Evolutionary conservation across 2,329 filamentous ascomycete genomes (phyloP).

Genomic region (Calonectria fujianensis): DNA sequence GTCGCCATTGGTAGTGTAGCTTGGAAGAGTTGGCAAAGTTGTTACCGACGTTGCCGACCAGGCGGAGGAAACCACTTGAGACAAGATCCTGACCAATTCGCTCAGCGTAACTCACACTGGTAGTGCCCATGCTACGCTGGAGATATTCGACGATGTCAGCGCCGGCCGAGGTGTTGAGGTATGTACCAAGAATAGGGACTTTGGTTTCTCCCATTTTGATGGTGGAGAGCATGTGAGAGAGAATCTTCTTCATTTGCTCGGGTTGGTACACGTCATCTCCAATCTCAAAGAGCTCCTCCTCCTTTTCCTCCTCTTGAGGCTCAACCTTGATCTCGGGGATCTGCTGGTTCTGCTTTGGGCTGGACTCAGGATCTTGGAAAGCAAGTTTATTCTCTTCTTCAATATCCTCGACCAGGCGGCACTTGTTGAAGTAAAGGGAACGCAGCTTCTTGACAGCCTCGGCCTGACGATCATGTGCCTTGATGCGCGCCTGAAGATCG

Average conservation of each 20-base stretch:
- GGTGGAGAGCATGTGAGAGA: constrained; percentile 88
- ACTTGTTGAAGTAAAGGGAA: constrained; percentile 99
- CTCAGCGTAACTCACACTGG: constrained; percentile 92
- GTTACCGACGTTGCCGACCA: constrained; percentile 95
- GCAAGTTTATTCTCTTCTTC: constrained; percentile 99
- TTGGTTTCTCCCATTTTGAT: constrained; percentile 94
- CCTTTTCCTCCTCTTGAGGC: constrained; percentile 79
- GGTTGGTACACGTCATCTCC: constrained; percentile 90
- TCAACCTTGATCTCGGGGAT: constrained; percentile 94
- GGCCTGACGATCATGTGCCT: constrained; percentile 93
- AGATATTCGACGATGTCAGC: constrained; percentile 97
- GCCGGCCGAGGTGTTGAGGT: constrained; percentile 93
- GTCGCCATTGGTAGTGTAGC: constrained; percentile 98
- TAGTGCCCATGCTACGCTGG: constrained; percentile 89
- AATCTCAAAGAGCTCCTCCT: constrained; percentile 91
- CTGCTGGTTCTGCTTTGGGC: constrained; percentile 75
- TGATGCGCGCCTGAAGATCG: constrained; percentile 92
- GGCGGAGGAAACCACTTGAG: constrained; percentile 87
- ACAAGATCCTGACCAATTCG: constrained; percentile 96
- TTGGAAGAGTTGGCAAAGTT: constrained; percentile 98
- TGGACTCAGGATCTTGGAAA: constrained; percentile 89
- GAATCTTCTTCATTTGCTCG: constrained; percentile 92
- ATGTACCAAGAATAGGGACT: constrained; percentile 95
- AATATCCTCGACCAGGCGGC: constrained; percentile 93
- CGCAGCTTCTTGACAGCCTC: constrained; percentile 94